Percentiles rank a stretch among this genome's conserved stretches.
Evolutionary conservation across 495 filamentous ascomycete species (phyloP).

Genomic region (Penicillium coprophilum): DNA sequence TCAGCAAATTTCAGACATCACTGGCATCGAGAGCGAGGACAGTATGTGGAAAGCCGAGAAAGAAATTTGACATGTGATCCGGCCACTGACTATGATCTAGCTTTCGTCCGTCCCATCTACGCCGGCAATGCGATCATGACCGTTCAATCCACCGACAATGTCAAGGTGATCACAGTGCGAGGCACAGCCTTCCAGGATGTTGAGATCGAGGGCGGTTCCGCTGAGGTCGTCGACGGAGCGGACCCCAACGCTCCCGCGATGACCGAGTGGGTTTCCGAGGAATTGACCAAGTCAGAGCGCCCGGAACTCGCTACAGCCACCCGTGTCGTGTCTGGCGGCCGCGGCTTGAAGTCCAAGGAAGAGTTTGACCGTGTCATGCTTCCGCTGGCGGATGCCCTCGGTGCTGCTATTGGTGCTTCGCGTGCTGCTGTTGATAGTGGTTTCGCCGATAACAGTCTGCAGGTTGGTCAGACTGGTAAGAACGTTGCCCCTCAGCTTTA

Average conservation of each 20-base stretch:
- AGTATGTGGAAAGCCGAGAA: slow-evolving; percentile 49
- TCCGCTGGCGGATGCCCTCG: slow-evolving; percentile 85
- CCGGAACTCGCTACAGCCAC: slow-evolving; percentile 90
- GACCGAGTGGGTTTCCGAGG: slow-evolving; percentile 91
- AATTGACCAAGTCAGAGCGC: slow-evolving; percentile 87
- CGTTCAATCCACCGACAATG: slow-evolving; percentile 82
- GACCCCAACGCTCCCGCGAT: slow-evolving; percentile 62
- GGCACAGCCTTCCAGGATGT: slow-evolving; percentile 77
- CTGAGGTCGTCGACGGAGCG: slow-evolving; percentile 46
- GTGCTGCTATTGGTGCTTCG: slow-evolving; percentile 91
- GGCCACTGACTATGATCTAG: slow-evolving; percentile 34
- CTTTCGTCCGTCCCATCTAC: slow-evolving; percentile 95
- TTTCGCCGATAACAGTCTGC: slow-evolving; percentile 98
- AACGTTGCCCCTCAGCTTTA: slow-evolving; percentile 96
- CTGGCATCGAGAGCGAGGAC: slow-evolving; percentile 79
- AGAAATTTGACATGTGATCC: slow-evolving; percentile 24
- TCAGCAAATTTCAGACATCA: slow-evolving; percentile 93
- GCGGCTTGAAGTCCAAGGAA: slow-evolving; percentile 94
- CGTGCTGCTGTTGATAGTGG: slow-evolving; percentile 95
- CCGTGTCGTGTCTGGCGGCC: slow-evolving; percentile 89
- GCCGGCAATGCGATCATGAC: slow-evolving; percentile 97
- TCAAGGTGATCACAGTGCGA: slow-evolving; percentile 89
- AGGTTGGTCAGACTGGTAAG: slow-evolving; percentile 98
- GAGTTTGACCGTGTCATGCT: slow-evolving; percentile 92
- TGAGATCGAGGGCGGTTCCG: slow-evolving; percentile 51